Conservation (phyloP, 306 rosid species). For the Geum urbanum region DNA sequence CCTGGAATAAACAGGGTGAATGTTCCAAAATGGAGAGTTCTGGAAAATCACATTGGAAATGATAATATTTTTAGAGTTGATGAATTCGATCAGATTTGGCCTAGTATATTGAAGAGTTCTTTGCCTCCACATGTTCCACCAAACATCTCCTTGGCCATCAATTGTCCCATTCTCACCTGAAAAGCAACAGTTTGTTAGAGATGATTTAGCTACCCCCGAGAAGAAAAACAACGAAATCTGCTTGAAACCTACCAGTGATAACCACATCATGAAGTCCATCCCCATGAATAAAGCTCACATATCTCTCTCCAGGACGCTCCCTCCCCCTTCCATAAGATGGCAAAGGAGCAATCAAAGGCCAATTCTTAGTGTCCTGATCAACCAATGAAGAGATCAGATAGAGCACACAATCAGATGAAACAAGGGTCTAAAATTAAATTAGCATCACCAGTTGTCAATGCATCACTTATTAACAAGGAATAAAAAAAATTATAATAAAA, state of each 20-base stretch:
- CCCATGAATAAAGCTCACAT: slow-evolving; percentile 73
- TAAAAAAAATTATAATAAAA: not conserved
- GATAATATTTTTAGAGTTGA: slow-evolving; percentile 64
- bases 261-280: slow-evolving; percentile 65
- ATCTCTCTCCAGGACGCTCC: slow-evolving; percentile 85
- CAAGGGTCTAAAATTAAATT: not conserved
- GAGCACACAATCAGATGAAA: not conserved
- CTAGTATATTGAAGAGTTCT: slow-evolving; percentile 79
- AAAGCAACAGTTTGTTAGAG: not conserved
- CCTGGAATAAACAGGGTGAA: slow-evolving; percentile 96
- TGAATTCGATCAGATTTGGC: slow-evolving; percentile 74
- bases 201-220: not conserved
- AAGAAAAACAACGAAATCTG: not conserved
- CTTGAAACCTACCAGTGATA: slow-evolving; percentile 63
- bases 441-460: not conserved
- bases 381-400: slow-evolving; percentile 17
- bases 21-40: slow-evolving; percentile 95
- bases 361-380: slow-evolving; percentile 51
- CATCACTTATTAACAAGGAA: not conserved
- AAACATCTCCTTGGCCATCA: slow-evolving; percentile 83
- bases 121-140: slow-evolving; percentile 99
- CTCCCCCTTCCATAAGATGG: slow-evolving; percentile 98
- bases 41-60: slow-evolving; percentile 71
- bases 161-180: slow-evolving; percentile 83
- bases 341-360: slow-evolving; percentile 86